Conservation (phyloP, 2,329 filamentous ascomycete genomes). For the Aspergillus sp. region DNA sequence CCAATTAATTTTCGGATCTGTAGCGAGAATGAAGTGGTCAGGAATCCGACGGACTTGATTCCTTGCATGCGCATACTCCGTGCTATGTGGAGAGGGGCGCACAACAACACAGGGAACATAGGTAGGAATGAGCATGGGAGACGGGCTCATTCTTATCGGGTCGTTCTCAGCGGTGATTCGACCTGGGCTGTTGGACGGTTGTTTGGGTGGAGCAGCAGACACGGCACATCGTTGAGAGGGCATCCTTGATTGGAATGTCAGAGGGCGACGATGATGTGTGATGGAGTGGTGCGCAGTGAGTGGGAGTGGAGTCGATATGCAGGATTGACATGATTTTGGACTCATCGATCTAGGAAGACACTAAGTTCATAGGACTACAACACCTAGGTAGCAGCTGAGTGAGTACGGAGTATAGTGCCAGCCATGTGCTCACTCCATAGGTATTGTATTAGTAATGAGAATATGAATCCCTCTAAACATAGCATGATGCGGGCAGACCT, state of each 20-base stretch:
- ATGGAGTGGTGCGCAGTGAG: constrained; percentile 1
- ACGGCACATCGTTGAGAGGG: not conserved
- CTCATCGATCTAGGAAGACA: constrained; percentile 8
- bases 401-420: too few species aligned
- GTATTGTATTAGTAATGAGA: too few species aligned
- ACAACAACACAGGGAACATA: not conserved
- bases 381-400: too few species aligned
- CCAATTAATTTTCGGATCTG: not conserved
- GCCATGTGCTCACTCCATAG: too few species aligned
- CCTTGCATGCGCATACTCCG: constrained; percentile 7
- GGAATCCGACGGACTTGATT: not conserved
- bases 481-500: too few species aligned
- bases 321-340: constrained; percentile 17
- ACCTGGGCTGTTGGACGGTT: too few species aligned
- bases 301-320: constrained; percentile 14
- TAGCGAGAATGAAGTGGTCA: not conserved
- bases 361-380: too few species aligned
- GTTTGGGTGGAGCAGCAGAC: too few species aligned
- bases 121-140: not conserved
- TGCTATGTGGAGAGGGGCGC: not conserved
- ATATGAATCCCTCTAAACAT: too few species aligned
- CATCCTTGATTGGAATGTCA: not conserved
- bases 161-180: too few species aligned
- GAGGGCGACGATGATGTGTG: constrained; percentile 1
- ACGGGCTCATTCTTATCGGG: not conserved